Base-by-base conservation (phyloP, 306 rosid genomes). In the Glycine soja region DNA sequence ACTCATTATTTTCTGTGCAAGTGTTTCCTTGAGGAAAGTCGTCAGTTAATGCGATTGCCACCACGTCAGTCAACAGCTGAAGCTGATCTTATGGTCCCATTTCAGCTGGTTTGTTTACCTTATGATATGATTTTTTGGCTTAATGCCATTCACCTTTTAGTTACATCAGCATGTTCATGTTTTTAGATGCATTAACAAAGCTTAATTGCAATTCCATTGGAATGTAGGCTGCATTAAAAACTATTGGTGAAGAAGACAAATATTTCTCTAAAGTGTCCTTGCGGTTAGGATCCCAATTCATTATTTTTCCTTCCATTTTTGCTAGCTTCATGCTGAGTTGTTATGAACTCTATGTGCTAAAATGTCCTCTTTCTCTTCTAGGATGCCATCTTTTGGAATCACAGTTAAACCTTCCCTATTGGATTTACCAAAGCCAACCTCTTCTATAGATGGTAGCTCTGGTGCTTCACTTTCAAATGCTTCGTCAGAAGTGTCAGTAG, bases 21-120 rank as follows among this genome's bases (percentile, higher is more conserved):
- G 98, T 93, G 96, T 86, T 96, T 96, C 87, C 99, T 96, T 57
- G 99, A 96, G 88, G 99, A 96, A 83, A 93, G 98, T 80, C 91
- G 97, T 48, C 93, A 89, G 70, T 84, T 96, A 84, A 93, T 96
- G 99, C 91, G 92, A 18, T 84, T 96, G 85, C 99, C 99, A 72
- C 97, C 99, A 58, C 98, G 97, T 61, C 97, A 93, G 64, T 92
- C 99, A 80, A 96, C 98, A 73, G 97, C 97, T 58, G 99, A 96
- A 91, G 99, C 98, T 74, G 99, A 96, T 88, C 97, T 96, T 70
- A 88, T 90, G 94, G 88, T 93, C 76, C 98, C 98, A 62, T 96
- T 96, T 88, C 97, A 96, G 87, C 91, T 96, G 91, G 99, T 96
- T 79, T 73, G 92, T 83, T 65, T 83, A 45, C 47, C 82, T 63